Base-by-base conservation (phyloP, 2,329 filamentous ascomycete species). In the Penicillium sp. region DNA sequence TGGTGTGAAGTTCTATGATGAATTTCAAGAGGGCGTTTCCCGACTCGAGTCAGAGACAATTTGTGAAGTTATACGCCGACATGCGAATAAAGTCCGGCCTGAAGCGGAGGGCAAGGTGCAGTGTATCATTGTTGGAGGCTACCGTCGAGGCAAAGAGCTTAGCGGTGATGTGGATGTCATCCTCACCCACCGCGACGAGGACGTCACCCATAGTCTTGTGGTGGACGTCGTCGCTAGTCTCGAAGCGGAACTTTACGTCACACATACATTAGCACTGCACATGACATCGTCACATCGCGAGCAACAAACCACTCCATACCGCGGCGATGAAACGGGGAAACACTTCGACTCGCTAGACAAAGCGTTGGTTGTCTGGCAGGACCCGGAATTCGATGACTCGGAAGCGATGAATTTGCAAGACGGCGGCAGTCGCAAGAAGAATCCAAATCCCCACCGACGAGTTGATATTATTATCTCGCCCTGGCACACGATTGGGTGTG, bases 401-500 rank as follows among this genome's bases (percentile, higher is more conserved):
- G 11, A 71, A 66, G 22, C 39, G 16, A 19, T 0, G 60, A 55
- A 41, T n/a, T 6, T 13, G 22, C 19, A 50, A 2, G 56, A 56
- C 22, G 14, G 16, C 41, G 36, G 54, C n/a, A 36, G 51, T 19
- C 43, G 31, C n/a, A 66, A 62, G 58, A 65, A 84, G 68, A 93
- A 92, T 60, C 83, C 86, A 0, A 91, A 92, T 66, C 83, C 84
- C 0, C 94, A 96, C 71, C 86, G 92, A 19, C 83, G 94, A 47
- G 93, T 98, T 1, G 94, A 98, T 71, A 96, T 98, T 58, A 94
- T 98, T 65, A 82, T 98, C 61, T 87, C 87, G 22, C 92, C 93
- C 0, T 97, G 94, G 91, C 88, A 87, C 56, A 96, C 92, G 0
- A 87, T 90, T 0, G 94, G 95, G 0, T 97, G 92, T 66, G 94